Evolutionary conservation across 129 eudicot species (phyloP).

Genomic region (Lonicera japonica): DNA sequence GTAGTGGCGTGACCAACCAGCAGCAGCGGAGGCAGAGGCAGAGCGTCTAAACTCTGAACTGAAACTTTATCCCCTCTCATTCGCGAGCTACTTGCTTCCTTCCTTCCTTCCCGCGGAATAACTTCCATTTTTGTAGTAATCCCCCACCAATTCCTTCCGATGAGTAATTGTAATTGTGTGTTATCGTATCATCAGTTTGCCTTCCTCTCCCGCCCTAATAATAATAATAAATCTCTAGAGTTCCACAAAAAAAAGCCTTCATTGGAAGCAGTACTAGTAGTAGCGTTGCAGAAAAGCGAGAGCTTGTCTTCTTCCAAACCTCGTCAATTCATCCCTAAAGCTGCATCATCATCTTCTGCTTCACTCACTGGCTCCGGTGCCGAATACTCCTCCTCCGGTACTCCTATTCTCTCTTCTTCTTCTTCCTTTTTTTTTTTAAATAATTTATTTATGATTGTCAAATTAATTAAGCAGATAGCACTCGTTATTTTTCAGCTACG

Average conservation of each 20-base stretch:
- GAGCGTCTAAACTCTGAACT: too few species aligned
- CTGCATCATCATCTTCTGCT: conserved; percentile 51
- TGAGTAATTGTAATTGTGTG: neutral
- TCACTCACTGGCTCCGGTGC: conserved; percentile 41
- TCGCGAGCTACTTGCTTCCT: too few species aligned
- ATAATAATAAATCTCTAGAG: neutral
- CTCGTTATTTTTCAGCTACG: too few species aligned
- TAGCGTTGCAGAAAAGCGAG: neutral
- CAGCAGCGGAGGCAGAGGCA: too few species aligned
- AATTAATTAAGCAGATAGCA: too few species aligned
- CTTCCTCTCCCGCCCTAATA: conserved; percentile 16
- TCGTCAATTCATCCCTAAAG: conserved; percentile 10
- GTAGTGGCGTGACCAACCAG: too few species aligned
- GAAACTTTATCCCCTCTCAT: too few species aligned
- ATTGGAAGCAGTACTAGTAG: too few species aligned
- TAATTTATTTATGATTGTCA: too few species aligned
- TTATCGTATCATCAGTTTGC: conserved; percentile 13
- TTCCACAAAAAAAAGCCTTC: conserved; percentile 12
- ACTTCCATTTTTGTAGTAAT: too few species aligned
- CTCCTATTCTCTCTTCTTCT: neutral
- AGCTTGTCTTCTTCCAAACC: conserved; percentile 7
- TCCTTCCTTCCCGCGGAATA: too few species aligned
- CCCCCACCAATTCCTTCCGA: neutral
- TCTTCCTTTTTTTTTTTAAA: neutral
- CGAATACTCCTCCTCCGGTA: conserved; percentile 30